Conservation (phyloP, 306 rosid genomes). For the Malus sieversii region DNA sequence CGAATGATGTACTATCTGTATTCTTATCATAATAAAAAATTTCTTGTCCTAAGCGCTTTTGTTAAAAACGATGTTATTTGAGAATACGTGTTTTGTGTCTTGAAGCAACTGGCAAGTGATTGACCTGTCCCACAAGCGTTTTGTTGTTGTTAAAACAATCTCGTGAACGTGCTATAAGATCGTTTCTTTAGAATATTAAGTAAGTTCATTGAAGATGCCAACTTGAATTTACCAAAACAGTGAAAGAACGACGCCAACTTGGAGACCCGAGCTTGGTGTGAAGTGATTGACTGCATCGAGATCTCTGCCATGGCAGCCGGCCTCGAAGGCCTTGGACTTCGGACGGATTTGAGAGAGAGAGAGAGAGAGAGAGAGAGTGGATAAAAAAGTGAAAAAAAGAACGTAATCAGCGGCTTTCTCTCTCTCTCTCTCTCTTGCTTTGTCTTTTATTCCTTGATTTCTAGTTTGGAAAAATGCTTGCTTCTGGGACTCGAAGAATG, state of each 20-base stretch:
- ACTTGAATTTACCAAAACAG: neutral
- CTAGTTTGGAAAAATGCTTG: conserved; percentile 20
- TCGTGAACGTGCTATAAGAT: neutral
- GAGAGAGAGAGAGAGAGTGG: no score
- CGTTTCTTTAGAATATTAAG: neutral
- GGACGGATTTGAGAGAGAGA: neutral
- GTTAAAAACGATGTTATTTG: no score
- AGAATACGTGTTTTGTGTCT: neutral
- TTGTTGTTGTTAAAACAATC: no score
- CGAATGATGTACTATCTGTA: no score
- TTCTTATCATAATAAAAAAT: no score
- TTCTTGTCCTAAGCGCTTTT: no score
- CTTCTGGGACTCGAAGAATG: conserved; percentile 41
- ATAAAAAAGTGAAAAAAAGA: neutral
- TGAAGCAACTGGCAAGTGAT: no score
- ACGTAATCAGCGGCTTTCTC: conserved; percentile 54
- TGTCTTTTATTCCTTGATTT: conserved; percentile 7
- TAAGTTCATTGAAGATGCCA: neutral
- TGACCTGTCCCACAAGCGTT: no score
- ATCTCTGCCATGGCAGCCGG: conserved; percentile 22
- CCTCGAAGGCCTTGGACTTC: neutral
- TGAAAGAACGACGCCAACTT: neutral
- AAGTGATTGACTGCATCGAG: conserved; percentile 17
- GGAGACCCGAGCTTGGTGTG: conserved; percentile 16
- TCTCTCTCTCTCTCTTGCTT: neutral